Evolutionary conservation across 225 moss, liverwort and hornwort species (phyloP), one percentile per base, ranked within the genome.

Genomic region (Pleurozium schreberi): DNA sequence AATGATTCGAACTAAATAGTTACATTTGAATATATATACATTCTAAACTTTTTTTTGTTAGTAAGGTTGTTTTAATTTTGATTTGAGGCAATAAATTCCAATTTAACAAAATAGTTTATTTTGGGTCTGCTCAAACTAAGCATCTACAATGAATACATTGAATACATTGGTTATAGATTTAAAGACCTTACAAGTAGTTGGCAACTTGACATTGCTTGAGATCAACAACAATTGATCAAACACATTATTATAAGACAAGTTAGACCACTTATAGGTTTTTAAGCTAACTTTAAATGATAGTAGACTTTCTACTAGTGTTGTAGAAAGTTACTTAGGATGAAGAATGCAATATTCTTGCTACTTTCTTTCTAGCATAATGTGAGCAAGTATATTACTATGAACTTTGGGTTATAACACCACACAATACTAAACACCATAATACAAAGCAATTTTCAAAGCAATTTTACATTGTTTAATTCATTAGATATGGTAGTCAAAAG

Each of bases 131-230:
- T 75, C 7, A 49, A 0, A 0, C 12, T 75, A 49, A 49, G 19
- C 47, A 74, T 74, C 11, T 74, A 47, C 18, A 45, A 28, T 45
- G 10, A 45, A 7, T 27, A 45, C 18, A 74, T 31, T 45, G 10
- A 45, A 7, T 27, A 45, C 18, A 74, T 31, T 74, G 8, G 31
- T 47, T 74, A 47, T 1, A 47, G 3, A 31, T 30, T 31, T 74
- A 74, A 2, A 18, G 7, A 74, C 15, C 30, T 47, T 47, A 47
- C 0, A 11, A 0, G 7, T 47, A 47, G 71, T 43, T 26, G 38
- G 26, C 1, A 70, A 0, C 2, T 0, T 68, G 1, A 2, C 23
- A 22, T 69, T 14, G 13, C 0, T 0, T 70, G 8, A 23, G 3
- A 70, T 71, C 9, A 27, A 42, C 15, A 70, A 70, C 26, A 70